Conservation (phyloP, 2,329 filamentous ascomycete species). For the Tolypocladium album region DNA sequence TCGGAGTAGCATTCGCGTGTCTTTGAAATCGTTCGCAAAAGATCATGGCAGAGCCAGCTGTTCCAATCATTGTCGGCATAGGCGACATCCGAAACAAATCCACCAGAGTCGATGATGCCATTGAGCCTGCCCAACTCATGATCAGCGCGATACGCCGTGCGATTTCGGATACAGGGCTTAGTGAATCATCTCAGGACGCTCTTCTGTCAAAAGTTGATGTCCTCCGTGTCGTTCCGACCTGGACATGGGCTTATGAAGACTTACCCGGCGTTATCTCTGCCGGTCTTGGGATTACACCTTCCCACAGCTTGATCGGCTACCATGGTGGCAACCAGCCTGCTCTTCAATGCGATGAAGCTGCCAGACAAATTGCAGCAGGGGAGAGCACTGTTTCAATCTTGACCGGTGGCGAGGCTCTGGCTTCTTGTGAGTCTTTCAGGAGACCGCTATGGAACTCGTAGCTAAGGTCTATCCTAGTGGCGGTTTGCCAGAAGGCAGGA, state of each 20-base stretch:
- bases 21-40: neutral
- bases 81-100: slow-evolving; percentile 51
- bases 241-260: slow-evolving; percentile 57
- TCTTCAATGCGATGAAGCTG: slow-evolving; percentile 52
- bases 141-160: slow-evolving; percentile 41
- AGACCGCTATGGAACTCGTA: rapidly evolving
- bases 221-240: slow-evolving; percentile 48
- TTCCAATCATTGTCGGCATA: slow-evolving; percentile 51
- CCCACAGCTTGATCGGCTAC: slow-evolving; percentile 37
- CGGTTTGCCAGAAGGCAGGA: slow-evolving; percentile 20
- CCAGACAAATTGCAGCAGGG: slow-evolving; percentile 41
- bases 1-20: neutral
- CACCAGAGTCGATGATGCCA: slow-evolving; percentile 30
- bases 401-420: slow-evolving; percentile 54
- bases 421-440: slow-evolving; percentile 31
- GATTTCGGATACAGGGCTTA: slow-evolving; percentile 33
- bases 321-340: slow-evolving; percentile 56
- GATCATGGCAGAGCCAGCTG: neutral
- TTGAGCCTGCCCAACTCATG: slow-evolving; percentile 50
- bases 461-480: slow-evolving; percentile 11
- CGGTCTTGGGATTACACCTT: slow-evolving; percentile 34
- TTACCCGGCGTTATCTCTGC: slow-evolving; percentile 41
- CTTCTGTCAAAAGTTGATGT: slow-evolving; percentile 35
- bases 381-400: slow-evolving; percentile 46
- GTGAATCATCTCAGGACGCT: slow-evolving; percentile 3